Conservation (phyloP, 257 asterid genomes). For the Nicotiana paniculata region DNA sequence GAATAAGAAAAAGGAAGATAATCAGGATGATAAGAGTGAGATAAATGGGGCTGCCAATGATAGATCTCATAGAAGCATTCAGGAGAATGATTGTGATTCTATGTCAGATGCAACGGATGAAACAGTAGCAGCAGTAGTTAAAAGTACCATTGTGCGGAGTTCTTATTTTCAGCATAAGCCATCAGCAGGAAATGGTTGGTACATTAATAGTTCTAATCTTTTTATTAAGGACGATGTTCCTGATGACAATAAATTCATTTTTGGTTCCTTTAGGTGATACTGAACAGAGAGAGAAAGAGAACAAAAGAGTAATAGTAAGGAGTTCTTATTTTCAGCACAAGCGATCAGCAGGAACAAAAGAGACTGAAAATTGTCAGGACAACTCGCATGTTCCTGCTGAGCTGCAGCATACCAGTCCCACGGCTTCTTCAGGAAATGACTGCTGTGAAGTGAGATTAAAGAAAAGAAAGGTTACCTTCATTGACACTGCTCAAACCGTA, state of each 20-base stretch:
- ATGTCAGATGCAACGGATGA: conserved; percentile 28
- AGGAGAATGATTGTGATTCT: conserved; percentile 8
- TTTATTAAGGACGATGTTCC: conserved; percentile 14
- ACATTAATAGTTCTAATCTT: conserved; percentile 17
- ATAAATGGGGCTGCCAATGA: conserved; percentile 11
- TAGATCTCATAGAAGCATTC: background rate
- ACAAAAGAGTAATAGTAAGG: conserved; percentile 24
- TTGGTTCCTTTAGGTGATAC: conserved; percentile 20
- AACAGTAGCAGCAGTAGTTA: conserved; percentile 20
- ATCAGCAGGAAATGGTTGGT: conserved; percentile 18
- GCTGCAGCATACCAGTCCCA: conserved; percentile 18
- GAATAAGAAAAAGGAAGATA: conserved; percentile 5
- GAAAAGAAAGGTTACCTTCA: conserved; percentile 47
- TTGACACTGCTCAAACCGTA: conserved; percentile 34
- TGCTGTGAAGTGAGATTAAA: conserved; percentile 25
- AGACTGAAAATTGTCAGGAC: conserved; percentile 16
- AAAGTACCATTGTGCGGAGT: conserved; percentile 43
- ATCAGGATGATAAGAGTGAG: conserved; percentile 6
- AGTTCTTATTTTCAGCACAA: conserved; percentile 25
- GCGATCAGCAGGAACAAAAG: too few relatives aligned
- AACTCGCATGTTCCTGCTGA: conserved; percentile 22
- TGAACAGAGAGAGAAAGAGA: conserved; percentile 15
- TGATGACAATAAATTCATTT: background rate
- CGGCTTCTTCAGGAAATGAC: conserved; percentile 19
- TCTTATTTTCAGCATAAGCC: conserved; percentile 49